phyloP scores from a whole-genome alignment of 345 rosid genomes.

The Salix udensis region DNA sequence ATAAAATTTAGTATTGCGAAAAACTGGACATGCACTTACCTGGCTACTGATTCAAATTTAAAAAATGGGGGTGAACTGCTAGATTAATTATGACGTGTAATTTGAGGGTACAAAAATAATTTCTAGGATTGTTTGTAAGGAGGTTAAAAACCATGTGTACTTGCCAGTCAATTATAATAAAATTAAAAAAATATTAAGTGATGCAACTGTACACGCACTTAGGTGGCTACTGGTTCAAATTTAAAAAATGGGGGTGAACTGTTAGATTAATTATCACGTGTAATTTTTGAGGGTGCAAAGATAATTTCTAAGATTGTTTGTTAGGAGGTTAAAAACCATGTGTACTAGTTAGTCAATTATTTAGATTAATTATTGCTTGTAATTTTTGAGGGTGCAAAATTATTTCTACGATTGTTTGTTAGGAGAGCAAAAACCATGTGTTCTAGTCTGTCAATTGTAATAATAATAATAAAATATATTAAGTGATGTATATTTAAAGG shows the following conservation, averaged over 20 bases:
- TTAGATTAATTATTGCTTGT: not conserved
- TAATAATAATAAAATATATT: not conserved
- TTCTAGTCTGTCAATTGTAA: not conserved
- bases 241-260: not conserved
- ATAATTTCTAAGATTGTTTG: not conserved
- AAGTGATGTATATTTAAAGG: not conserved
- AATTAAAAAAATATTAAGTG: not conserved
- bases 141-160: not conserved
- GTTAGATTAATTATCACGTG: not conserved
- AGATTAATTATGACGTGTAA: not conserved
- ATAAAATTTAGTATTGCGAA: not conserved
- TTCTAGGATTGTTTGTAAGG: not conserved
- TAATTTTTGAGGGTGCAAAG: not conserved
- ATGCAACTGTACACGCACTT: not conserved
- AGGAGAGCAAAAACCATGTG: not conserved
- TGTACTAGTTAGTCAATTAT: not conserved
- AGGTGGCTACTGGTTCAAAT: not conserved
- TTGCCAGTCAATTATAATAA: not conserved
- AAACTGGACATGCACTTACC: not conserved
- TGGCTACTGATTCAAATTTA: not conserved
- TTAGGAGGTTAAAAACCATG: not conserved
- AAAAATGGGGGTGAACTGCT: not conserved
- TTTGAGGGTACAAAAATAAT: not conserved
- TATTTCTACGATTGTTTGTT: not conserved
- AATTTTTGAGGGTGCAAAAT: not conserved